Evolutionary conservation across 202 grass and related monocot genomes (phyloP).

Genomic region (Carex arenaria): DNA sequence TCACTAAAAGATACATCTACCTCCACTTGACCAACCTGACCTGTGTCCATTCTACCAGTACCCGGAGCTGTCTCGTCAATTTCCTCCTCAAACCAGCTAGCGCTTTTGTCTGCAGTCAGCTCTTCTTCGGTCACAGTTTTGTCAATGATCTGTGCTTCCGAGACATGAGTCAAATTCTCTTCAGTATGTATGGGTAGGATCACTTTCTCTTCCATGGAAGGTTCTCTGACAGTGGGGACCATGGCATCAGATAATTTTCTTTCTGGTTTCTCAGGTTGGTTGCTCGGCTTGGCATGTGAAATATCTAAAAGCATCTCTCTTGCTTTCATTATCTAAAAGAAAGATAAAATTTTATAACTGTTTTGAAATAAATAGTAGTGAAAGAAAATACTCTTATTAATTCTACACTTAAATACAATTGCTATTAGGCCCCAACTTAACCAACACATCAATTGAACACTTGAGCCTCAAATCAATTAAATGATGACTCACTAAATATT

Average conservation of each 20-base stretch:
- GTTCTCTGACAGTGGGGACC: neutral
- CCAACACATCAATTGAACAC: neutral
- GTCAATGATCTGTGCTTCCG: neutral
- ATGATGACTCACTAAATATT: neutral
- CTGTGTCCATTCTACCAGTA: neutral
- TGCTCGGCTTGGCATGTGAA: neutral
- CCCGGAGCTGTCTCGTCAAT: neutral
- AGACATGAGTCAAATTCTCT: neutral
- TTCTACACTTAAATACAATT: neutral
- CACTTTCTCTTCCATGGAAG: neutral
- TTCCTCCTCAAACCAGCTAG: constrained; percentile 4
- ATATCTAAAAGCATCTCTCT: neutral
- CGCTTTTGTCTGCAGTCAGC: neutral
- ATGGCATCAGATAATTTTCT: neutral
- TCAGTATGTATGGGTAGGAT: neutral
- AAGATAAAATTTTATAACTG: neutral
- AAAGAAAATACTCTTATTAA: neutral
- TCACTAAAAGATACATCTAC: constrained; percentile 14
- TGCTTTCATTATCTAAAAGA: constrained; percentile 4
- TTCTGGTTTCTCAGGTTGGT: neutral
- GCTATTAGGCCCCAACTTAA: neutral
- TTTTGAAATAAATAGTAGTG: neutral
- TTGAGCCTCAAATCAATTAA: neutral
- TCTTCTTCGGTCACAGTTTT: neutral
- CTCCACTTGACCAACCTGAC: neutral